Conservation (phyloP, 1,284 basidiomycete species). For the Moniliella sp. region DNA sequence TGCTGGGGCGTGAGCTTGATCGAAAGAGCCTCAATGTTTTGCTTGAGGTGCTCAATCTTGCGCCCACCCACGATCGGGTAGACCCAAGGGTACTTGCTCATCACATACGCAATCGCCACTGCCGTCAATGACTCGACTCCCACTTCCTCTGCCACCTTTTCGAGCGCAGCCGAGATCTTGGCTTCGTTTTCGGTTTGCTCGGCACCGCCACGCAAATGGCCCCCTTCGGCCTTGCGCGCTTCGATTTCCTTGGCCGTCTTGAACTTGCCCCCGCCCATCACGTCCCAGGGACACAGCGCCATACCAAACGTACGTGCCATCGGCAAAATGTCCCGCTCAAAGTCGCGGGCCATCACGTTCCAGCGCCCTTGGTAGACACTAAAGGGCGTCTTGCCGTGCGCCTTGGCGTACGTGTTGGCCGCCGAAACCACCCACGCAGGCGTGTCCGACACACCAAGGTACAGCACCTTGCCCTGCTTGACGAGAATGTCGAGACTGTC, state of each 20-base stretch:
- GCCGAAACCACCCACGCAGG: slow-evolving; percentile 43
- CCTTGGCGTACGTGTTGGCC: slow-evolving; percentile 42
- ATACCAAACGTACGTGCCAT: slow-evolving; percentile 40
- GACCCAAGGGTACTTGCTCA: no score
- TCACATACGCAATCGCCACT: no score
- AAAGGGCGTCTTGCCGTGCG: no score
- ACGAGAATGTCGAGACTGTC: slow-evolving; percentile 39
- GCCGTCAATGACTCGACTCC: no score
- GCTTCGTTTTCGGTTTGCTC: slow-evolving; percentile 1
- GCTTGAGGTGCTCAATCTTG: no score
- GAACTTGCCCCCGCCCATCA: slow-evolving; percentile 39
- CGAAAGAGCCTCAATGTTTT: no score
- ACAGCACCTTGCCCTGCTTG: slow-evolving; percentile 39
- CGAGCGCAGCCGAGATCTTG: neutral
- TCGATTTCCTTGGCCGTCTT: slow-evolving; percentile 17
- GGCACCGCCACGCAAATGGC: neutral
- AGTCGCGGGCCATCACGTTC: no score
- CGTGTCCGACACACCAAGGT: slow-evolving; percentile 37
- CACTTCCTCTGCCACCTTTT: slow-evolving; percentile 2
- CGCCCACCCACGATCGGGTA: no score
- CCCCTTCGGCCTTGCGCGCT: slow-evolving; percentile 5
- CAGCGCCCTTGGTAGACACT: no score
- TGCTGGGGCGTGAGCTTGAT: no score
- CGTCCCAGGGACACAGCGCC: slow-evolving; percentile 41
- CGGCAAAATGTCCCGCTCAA: slow-evolving; percentile 47